phyloP scores from a whole-genome alignment of 352 stramenopile genomes.

The Globisporangium middletonii region DNA sequence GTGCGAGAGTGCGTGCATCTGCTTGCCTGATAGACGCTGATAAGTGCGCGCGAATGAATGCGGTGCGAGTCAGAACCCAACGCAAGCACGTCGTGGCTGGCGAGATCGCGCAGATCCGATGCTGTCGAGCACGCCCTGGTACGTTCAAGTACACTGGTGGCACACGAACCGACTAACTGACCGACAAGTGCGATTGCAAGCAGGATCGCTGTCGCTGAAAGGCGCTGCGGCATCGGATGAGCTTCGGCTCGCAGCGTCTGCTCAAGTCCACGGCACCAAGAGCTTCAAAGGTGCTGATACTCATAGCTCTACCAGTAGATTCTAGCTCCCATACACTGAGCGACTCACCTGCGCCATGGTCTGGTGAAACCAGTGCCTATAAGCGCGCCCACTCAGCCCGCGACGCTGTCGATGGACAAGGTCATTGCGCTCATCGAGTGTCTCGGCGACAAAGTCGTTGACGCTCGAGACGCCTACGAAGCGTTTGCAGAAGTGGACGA shows the following conservation, averaged over 20 bases:
- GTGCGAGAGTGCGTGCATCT: background rate
- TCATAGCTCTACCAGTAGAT: background rate
- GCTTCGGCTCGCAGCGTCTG: background rate
- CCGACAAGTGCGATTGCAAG: background rate
- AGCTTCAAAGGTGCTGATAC: no score
- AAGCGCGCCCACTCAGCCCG: background rate
- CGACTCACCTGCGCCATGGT: no score
- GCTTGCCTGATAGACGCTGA: background rate
- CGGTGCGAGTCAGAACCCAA: conserved; percentile 17
- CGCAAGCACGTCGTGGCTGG: conserved; percentile 34
- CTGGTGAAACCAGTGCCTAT: no score
- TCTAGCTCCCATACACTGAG: background rate
- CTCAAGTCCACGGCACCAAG: no score
- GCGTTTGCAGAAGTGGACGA: conserved; percentile 20
- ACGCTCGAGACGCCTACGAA: conserved; percentile 54
- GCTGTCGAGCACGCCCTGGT: conserved; percentile 26
- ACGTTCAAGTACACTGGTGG: background rate
- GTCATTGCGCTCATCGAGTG: conserved; percentile 58
- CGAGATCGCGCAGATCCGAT: conserved; percentile 50
- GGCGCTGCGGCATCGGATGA: background rate
- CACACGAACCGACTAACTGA: background rate
- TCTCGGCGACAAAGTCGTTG: conserved; percentile 50
- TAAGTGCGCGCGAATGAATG: background rate
- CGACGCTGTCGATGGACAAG: conserved; percentile 25
- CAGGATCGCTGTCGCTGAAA: conserved; percentile 6